A percentile compares a stretch with the other conserved stretches of the same genome.
Conservation (phyloP, 2,329 filamentous ascomycete species). For the Hortaea sp. region DNA sequence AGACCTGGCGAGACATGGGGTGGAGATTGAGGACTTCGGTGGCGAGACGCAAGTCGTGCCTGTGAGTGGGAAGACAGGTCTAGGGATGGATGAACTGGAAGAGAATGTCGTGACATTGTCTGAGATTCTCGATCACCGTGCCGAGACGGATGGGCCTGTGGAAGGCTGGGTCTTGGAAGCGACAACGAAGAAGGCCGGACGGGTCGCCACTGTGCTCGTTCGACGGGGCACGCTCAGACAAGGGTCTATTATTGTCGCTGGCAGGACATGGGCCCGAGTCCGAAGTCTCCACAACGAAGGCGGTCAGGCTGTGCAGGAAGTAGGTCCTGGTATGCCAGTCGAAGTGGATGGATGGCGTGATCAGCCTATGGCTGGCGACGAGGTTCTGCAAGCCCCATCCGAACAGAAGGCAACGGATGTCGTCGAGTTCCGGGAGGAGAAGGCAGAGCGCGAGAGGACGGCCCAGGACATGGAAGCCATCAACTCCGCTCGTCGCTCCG, state of each 20-base stretch:
- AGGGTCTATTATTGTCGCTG: constrained; percentile 79
- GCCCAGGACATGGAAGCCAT: constrained; percentile 65
- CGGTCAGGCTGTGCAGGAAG: constrained; percentile 60
- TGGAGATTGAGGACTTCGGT: constrained; percentile 90
- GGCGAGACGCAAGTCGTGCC: constrained; percentile 87
- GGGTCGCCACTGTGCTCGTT: constrained; percentile 79
- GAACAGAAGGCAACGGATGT: constrained; percentile 73
- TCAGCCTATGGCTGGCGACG: constrained; percentile 74
- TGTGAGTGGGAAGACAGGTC: constrained; percentile 87
- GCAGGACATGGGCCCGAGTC: constrained; percentile 79
- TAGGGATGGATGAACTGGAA: constrained; percentile 84
- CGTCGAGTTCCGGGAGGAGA: constrained; percentile 64
- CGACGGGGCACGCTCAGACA: constrained; percentile 72
- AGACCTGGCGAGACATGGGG: constrained; percentile 70
- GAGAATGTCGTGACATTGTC: constrained; percentile 79
- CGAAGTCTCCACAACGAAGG: constrained; percentile 76
- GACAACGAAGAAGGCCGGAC: constrained; percentile 73
- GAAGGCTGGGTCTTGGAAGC: constrained; percentile 95
- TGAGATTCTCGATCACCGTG: constrained; percentile 83
- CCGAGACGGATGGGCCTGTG: constrained; percentile 62
- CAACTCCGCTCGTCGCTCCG: constrained; percentile 51
- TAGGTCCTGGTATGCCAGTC: constrained; percentile 77
- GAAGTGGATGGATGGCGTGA: constrained; percentile 94
- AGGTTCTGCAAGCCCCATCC: constrained; percentile 70
- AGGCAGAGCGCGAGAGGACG: constrained; percentile 55